These are phyloP conservation scores for Ascodesmis nigricans DNA, from an alignment of 495 filamentous ascomycete genomes.

Conservation along the genomic window DNA sequence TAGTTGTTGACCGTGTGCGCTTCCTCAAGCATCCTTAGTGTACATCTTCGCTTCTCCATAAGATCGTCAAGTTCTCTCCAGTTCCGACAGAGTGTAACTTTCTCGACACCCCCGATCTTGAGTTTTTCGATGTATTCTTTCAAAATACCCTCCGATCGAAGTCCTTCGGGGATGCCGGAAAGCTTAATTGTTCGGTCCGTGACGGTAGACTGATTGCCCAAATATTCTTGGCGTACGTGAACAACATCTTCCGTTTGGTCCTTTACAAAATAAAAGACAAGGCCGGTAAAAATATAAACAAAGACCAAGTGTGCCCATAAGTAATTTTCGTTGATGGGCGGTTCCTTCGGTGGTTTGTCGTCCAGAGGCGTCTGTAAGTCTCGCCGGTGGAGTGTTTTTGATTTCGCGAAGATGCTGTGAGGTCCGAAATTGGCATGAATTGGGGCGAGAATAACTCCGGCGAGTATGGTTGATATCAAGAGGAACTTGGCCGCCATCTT, in stretches of 20 bases:
- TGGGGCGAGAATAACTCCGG: slow-evolving; percentile 57
- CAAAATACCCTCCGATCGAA: slow-evolving; percentile 63
- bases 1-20: slow-evolving; percentile 48
- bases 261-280: slow-evolving; percentile 66
- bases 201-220: slow-evolving; percentile 77
- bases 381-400: neutral
- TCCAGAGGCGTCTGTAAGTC: slow-evolving; percentile 1
- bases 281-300: slow-evolving; percentile 65
- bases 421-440: slow-evolving; percentile 45
- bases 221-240: slow-evolving; percentile 64
- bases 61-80: slow-evolving; percentile 67
- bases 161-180: slow-evolving; percentile 62
- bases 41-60: slow-evolving; percentile 40
- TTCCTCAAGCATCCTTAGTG: slow-evolving; percentile 58
- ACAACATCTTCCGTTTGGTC: slow-evolving; percentile 67
- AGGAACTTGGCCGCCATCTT: slow-evolving; percentile 80
- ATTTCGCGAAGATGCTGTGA: neutral
- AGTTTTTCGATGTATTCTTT: slow-evolving; percentile 72
- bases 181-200: slow-evolving; percentile 86
- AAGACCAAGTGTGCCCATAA: slow-evolving; percentile 90
- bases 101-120: slow-evolving; percentile 81
- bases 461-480: slow-evolving; percentile 52
- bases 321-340: slow-evolving; percentile 28
- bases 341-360: slow-evolving; percentile 18
- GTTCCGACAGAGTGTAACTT: slow-evolving; percentile 63